Percentiles rank a stretch among this genome's conserved stretches.
These are phyloP conservation scores for Hippophae rhamnoides DNA, from an alignment of 306 rosid species.

Conservation along the genomic window DNA sequence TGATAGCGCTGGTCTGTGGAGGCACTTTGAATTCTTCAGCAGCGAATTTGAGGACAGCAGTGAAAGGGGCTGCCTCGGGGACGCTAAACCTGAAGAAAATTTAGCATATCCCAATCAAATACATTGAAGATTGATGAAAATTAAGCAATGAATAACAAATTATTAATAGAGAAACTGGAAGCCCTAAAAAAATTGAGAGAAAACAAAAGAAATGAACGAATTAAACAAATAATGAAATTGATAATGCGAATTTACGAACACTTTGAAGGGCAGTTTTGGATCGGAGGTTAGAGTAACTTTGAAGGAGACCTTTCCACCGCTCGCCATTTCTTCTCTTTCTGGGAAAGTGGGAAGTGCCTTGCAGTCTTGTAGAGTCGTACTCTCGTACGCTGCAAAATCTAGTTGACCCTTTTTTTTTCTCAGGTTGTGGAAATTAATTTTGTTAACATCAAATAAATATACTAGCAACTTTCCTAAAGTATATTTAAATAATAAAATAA, in stretches of 20 bases:
- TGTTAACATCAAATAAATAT: too few species aligned
- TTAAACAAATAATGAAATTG: too few species aligned
- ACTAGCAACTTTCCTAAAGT: too few species aligned
- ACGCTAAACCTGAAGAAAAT: slow-evolving; percentile 65
- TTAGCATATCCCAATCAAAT: neutral
- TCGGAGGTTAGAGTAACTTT: slow-evolving; percentile 97
- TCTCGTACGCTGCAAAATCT: neutral
- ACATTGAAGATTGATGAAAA: neutral
- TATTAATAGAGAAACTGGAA: neutral
- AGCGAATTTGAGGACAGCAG: slow-evolving; percentile 92
- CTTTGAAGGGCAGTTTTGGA: slow-evolving; percentile 97
- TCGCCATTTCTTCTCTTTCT: slow-evolving; percentile 40
- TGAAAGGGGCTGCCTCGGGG: slow-evolving; percentile 96
- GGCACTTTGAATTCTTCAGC: slow-evolving; percentile 99
- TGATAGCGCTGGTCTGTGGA: slow-evolving; percentile 94
- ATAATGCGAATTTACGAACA: slow-evolving; percentile 28
- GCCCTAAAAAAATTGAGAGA: neutral
- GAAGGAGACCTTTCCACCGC: slow-evolving; percentile 97
- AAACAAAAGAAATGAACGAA: neutral
- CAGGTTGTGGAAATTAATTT: too few species aligned
- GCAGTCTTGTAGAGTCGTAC: too few species aligned
- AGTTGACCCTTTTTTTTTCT: too few species aligned
- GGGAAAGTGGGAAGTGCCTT: too few species aligned
- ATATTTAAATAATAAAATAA: too few species aligned
- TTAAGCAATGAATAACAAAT: neutral